Percentiles rank a stretch among this genome's conserved stretches.
Evolutionary conservation across 805 yeast genomes (phyloP).

Genomic region (Sugiyamaella marilandica): DNA sequence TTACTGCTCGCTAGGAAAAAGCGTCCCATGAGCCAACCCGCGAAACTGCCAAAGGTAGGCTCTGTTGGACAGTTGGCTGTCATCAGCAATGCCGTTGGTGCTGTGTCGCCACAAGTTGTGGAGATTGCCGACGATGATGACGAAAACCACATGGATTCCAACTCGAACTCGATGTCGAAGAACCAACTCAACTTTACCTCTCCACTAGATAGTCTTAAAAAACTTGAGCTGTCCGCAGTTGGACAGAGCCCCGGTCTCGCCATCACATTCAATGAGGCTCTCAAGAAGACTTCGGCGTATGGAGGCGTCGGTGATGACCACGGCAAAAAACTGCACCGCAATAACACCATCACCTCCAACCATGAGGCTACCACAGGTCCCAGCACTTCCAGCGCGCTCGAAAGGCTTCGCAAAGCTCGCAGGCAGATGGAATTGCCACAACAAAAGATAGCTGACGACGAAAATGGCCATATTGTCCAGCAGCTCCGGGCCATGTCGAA

Average conservation of each 20-base stretch:
- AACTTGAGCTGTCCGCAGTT: background rate
- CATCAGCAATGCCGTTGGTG: background rate
- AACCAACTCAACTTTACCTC: background rate
- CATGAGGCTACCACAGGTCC: conserved; percentile 14
- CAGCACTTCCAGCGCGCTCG: conserved; percentile 7
- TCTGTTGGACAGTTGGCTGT: background rate
- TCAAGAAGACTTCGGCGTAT: background rate
- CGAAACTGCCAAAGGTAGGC: background rate
- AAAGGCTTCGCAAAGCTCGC: conserved; percentile 7
- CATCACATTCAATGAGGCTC: background rate
- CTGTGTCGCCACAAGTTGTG: background rate
- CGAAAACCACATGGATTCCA: background rate
- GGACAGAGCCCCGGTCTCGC: background rate
- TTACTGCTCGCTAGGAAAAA: conserved; percentile 19
- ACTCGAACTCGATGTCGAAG: background rate
- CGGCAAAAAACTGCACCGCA: conserved; percentile 12
- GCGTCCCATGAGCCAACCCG: background rate
- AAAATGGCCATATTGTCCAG: conserved; percentile 12
- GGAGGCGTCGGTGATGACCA: background rate
- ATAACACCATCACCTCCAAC: conserved; percentile 21
- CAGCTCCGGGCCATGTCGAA: conserved; percentile 8
- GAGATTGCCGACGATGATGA: conserved; percentile 2
- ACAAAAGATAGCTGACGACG: background rate
- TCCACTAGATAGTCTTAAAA: background rate
- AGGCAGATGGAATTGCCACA: background rate